Percentiles rank a stretch among this genome's conserved stretches.
These are phyloP conservation scores for Citrus cavaleriei DNA, from an alignment of 345 rosid genomes.

Conservation along the genomic window DNA sequence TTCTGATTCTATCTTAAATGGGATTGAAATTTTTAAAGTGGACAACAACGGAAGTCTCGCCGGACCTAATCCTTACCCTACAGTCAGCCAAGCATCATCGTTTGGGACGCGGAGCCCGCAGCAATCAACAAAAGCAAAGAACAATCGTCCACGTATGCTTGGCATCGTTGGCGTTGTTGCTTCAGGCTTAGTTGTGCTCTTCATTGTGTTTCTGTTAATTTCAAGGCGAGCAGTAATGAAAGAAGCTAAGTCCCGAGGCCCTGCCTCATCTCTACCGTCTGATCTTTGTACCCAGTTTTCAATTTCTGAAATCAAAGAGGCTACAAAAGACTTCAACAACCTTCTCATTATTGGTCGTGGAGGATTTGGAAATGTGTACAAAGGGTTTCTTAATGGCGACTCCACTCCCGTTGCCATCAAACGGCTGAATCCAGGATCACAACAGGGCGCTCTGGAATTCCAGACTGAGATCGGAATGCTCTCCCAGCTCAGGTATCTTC, in stretches of 20 bases:
- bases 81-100: too few species aligned
- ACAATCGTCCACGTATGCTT: background rate
- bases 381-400: constrained; percentile 30
- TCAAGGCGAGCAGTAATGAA: background rate
- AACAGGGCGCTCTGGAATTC: constrained; percentile 37
- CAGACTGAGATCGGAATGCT: constrained; percentile 42
- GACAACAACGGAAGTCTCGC: constrained; percentile 3
- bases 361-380: constrained; percentile 42
- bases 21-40: constrained; percentile 49
- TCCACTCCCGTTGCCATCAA: constrained; percentile 32
- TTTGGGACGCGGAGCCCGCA: too few species aligned
- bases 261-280: background rate
- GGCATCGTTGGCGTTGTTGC: background rate
- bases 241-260: background rate
- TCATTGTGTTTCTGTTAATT: background rate
- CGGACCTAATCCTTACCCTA: constrained; percentile 29
- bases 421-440: constrained; percentile 23
- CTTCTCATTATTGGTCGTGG: constrained; percentile 30
- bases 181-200: background rate
- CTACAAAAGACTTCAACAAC: constrained; percentile 33
- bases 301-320: constrained; percentile 17
- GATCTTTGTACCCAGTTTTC: constrained; percentile 7
- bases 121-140: background rate
- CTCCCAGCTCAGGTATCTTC: constrained; percentile 29
- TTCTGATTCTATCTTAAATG: constrained; percentile 47